These are phyloP conservation scores for Coemansia sp. DNA, from an alignment of 192 early-diverging fungal species.

Conservation along the genomic window DNA sequence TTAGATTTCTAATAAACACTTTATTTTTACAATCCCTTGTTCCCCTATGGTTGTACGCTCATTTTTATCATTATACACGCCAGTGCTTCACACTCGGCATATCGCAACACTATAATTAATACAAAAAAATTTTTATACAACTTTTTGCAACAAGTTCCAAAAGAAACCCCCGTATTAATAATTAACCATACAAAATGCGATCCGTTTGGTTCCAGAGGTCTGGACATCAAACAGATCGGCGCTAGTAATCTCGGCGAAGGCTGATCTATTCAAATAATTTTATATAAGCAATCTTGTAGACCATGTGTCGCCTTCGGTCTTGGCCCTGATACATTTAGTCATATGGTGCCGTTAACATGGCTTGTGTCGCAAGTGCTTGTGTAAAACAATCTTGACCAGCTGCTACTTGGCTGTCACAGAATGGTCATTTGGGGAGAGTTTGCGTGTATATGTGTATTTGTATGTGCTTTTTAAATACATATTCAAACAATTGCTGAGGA, in stretches of 20 bases:
- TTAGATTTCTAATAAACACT: too few relatives aligned
- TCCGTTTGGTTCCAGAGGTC: not conserved
- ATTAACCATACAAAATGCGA: too few relatives aligned
- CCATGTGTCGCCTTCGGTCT: conserved; percentile 1
- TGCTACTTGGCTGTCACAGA: conserved; percentile 2
- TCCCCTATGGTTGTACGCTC: too few relatives aligned
- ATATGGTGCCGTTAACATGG: not conserved
- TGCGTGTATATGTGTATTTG: not conserved
- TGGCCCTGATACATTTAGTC: not conserved
- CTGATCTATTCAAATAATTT: not conserved
- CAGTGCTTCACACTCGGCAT: too few relatives aligned
- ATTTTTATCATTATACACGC: too few relatives aligned
- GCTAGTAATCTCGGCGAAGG: not conserved
- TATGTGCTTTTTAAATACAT: not conserved
- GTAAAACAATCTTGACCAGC: not conserved
- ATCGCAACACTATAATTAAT: too few relatives aligned
- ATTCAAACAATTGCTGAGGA: not conserved
- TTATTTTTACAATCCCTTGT: too few relatives aligned
- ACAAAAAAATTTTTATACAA: too few relatives aligned
- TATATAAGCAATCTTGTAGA: not conserved
- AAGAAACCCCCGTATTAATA: too few relatives aligned
- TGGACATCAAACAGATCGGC: not conserved
- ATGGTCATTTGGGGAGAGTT: not conserved
- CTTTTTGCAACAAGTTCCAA: too few relatives aligned
- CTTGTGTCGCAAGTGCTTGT: not conserved